Percentiles rank a stretch among this genome's conserved stretches.
phyloP scores from a whole-genome alignment of 176 grass and related monocot species.

The Bromus sterilis region DNA sequence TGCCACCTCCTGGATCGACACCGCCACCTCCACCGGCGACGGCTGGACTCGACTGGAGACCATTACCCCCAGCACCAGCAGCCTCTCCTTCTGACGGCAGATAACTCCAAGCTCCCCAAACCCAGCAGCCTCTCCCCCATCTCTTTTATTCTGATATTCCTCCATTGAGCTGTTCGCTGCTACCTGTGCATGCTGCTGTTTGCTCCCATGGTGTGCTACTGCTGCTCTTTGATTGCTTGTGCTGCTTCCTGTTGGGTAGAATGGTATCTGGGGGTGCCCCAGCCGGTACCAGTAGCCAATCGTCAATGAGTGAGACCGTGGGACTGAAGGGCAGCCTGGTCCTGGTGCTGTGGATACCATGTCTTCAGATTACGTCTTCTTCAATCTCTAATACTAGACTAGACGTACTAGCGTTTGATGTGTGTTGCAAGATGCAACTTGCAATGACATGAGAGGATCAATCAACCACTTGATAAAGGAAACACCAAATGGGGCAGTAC shows the following conservation, averaged over 20 bases:
- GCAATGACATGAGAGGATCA: neutral
- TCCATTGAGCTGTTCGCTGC: neutral
- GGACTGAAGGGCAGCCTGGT: neutral
- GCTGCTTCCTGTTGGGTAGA: neutral
- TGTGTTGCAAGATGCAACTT: neutral
- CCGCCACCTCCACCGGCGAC: too few species aligned
- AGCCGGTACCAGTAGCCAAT: neutral
- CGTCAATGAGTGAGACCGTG: neutral
- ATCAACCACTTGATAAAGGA: neutral
- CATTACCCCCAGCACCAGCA: too few species aligned
- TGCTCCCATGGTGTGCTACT: neutral
- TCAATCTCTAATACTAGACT: neutral
- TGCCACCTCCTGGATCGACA: too few species aligned
- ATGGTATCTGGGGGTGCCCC: neutral
- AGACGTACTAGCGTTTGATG: neutral
- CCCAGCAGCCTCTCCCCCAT: neutral
- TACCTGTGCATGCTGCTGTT: neutral
- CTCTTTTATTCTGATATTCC: neutral
- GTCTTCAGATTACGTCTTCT: neutral
- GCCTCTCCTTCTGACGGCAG: neutral
- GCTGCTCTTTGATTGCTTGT: neutral
- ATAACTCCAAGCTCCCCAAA: neutral
- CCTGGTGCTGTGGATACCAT: neutral
- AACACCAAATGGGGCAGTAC: neutral
- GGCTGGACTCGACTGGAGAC: too few species aligned